Conservation (phyloP, 176 grass and related monocot species). For the Calamus simplicifolius region DNA sequence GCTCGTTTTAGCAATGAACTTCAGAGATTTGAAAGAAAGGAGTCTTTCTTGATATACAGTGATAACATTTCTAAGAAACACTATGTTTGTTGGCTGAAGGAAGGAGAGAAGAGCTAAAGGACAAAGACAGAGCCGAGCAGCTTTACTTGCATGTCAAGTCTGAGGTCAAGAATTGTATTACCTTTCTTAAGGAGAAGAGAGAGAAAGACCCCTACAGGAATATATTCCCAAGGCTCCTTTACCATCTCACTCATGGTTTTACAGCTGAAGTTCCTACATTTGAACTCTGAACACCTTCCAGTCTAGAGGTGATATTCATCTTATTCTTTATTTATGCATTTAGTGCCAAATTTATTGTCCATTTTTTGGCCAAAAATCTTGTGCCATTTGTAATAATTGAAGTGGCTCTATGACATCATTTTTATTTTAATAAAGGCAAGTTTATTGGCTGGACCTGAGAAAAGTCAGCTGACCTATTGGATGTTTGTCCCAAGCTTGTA, state of each 20-base stretch:
- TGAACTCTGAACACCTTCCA: constrained; percentile 33
- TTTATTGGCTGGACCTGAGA: no score
- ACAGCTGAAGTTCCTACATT: constrained; percentile 76
- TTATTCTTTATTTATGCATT: not conserved
- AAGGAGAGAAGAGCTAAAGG: constrained; percentile 51
- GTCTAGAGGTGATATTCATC: no score
- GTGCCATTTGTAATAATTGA: no score
- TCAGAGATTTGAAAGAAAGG: no score
- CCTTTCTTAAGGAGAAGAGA: constrained; percentile 81
- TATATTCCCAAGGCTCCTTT: constrained; percentile 70
- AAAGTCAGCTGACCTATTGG: no score
- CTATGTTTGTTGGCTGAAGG: constrained; percentile 33
- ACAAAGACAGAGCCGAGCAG: constrained; percentile 43
- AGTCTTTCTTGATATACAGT: no score
- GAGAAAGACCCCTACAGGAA: constrained; percentile 74
- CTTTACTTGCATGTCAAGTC: constrained; percentile 81
- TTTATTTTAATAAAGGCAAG: no score
- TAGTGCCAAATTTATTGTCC: no score
- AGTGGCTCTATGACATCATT: no score
- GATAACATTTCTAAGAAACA: not conserved
- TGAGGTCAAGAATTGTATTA: constrained; percentile 57
- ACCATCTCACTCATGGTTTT: constrained; percentile 43
- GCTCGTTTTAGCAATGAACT: no score
- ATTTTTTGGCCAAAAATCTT: no score
- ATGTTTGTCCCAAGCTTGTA: no score